Base-by-base conservation (phyloP, 306 rosid genomes). In the Vicia villosa region DNA sequence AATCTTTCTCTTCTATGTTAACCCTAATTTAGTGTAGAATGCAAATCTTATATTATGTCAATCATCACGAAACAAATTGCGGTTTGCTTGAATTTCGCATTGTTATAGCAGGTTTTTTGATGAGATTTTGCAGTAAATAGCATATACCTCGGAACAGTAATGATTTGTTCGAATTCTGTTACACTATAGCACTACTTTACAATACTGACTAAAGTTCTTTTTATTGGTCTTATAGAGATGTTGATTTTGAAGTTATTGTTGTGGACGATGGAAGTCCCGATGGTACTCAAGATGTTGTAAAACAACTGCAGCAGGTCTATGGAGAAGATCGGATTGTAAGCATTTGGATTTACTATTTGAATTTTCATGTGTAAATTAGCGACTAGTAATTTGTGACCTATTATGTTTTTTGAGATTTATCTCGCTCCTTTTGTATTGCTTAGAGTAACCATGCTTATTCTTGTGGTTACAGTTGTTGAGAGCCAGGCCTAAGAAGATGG, bases 261-360 rank as follows among this genome's bases (percentile, higher is more conserved):
- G 99, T 91, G 45, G 99, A 90, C 43, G 99, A 94, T 75, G 99
- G 99, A 73, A 91, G 97, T 74, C 99, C 99, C 6, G 97, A 94
- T 75, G 97, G 99, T 70, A 94, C 99, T 76, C 97, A 91, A 56
- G 91, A 88, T 69, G 70, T 88, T 16, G 87, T 94, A 15, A 83
- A 83, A 72, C 96, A 94, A 68, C 82, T 94, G 84, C 99, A 91
- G 74, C 68, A 84, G 37, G 78, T 91, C 49, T 94, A 94, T 50
- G 95, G 99, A 30, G 86, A 91, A 77, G 89, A 94, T 83, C 87
- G 85, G 55, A 88, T 94, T 65, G 99, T 94, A 79, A 86, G 97
- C 52, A 30, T 10, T 71, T 19, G 15, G 36, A 13, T 40, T 60
- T 52, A 72, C n/a, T 24, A 51, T 45, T 42, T 68, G 10, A 30